Evolutionary conservation across 164 flowering plant genomes (phyloP), one percentile per base, ranked within the genome.

Genomic region (Liquidambar formosana): DNA sequence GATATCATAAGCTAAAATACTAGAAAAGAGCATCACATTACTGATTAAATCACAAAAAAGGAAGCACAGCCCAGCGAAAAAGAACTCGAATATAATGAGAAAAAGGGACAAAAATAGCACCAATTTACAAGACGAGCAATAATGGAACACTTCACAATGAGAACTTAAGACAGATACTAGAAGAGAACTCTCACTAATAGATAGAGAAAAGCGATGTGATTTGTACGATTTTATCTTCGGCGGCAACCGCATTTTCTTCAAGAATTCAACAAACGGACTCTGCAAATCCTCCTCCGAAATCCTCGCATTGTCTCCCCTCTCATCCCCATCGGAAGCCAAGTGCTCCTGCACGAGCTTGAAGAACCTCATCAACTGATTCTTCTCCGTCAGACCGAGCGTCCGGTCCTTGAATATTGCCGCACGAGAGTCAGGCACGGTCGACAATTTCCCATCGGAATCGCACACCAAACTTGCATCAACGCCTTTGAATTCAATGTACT

Each of bases 301-400:
- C 78, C 69, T 78, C 33, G 47, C 70, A 48, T 15, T 73, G 11
- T 73, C 72, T n/a, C 73, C 64, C 3, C 61, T 80, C 0, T 53
- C 73, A 11, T 14, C 25, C 1, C 25, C 74, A 44, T 46, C 65
- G 4, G 52, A 59, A 28, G 54, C 74, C 63, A 85, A 70, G 63
- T 90, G 92, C 62, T 75, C 84, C 75, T 85, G 91, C 63, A 91
- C 92, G 21, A 84, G 86, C 86, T 91, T 93, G 77, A 91, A 93
- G 73, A 95, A 86, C 75, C 82, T 82, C 89, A 85, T 85, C 78
- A 95, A 61, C 78, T 81, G 88, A 69, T 81, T 84, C 88, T 93
- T 95, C 88, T 91, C 96, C 22, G 43, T 66, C 76, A 90, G 75
- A 0, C 79, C 65, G 57, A 95, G 75, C 11, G 59, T 79, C 70